Conservation (phyloP, 108 stramenopile species). For the Cyclotella kingstonii region DNA sequence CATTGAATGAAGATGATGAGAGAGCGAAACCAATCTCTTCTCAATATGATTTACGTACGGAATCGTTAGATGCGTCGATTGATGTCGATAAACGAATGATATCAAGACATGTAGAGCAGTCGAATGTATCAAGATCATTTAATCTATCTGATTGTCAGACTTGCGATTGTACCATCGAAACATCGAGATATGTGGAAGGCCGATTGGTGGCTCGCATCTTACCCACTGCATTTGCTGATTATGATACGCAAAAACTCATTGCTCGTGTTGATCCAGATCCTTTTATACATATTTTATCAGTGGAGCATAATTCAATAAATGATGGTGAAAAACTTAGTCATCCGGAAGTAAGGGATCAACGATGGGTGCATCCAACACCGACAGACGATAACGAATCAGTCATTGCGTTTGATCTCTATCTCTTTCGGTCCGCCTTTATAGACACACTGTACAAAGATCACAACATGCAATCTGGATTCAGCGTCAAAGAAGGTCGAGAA, state of each 20-base stretch:
- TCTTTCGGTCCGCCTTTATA: constrained; percentile 9
- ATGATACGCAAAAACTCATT: constrained; percentile 19
- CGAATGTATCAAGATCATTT: not conserved
- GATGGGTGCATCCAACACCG: not conserved
- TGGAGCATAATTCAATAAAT: not conserved
- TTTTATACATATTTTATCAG: constrained; percentile 3
- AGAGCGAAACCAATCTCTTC: too few species aligned
- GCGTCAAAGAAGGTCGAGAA: too few species aligned
- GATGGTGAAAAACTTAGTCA: not conserved
- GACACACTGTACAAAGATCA: not conserved
- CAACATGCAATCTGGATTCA: too few species aligned
- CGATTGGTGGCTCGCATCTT: constrained; percentile 30
- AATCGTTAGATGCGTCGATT: too few species aligned
- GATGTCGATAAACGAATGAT: too few species aligned
- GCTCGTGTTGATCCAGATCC: constrained; percentile 12
- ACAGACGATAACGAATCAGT: constrained; percentile 8
- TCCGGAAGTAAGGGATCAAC: too few species aligned
- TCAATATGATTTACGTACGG: too few species aligned
- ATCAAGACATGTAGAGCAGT: too few species aligned
- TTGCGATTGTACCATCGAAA: not conserved
- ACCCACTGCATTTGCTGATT: constrained; percentile 16
- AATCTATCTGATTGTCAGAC: not conserved
- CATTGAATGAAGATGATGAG: too few species aligned
- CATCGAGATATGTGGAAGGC: constrained; percentile 18
- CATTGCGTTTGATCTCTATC: constrained; percentile 21